A percentile compares a stretch with the other conserved stretches of the same genome.
Evolutionary conservation across 306 rosid genomes (phyloP).

Genomic region (Urtica urens): DNA sequence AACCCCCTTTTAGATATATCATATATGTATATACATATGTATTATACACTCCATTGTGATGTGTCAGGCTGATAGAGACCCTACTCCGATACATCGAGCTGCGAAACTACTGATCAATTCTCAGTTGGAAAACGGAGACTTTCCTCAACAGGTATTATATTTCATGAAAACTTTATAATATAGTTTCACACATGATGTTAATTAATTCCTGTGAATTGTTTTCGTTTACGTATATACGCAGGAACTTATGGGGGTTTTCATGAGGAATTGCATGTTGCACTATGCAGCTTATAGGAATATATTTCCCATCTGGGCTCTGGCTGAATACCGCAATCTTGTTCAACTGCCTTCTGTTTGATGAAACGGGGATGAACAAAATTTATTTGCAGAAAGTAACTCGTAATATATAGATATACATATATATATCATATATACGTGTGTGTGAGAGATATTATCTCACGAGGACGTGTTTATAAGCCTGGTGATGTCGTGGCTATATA

Average conservation of each 20-base stretch:
- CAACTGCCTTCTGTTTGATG: slow-evolving; percentile 24
- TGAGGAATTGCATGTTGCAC: background rate
- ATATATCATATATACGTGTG: too few relatives aligned
- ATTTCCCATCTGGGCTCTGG: slow-evolving; percentile 25
- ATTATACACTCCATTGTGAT: background rate
- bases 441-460: too few relatives aligned
- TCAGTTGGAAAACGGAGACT: slow-evolving; percentile 3
- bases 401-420: too few relatives aligned
- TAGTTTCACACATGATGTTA: background rate
- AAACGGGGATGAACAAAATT: too few relatives aligned
- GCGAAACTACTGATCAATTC: slow-evolving; percentile 1
- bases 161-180: background rate
- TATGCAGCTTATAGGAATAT: slow-evolving; percentile 20
- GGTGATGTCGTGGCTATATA: too few relatives aligned
- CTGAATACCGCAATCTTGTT: slow-evolving; percentile 38
- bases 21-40: too few relatives aligned
- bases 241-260: slow-evolving; percentile 1
- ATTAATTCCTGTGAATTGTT: background rate
- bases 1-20: too few relatives aligned
- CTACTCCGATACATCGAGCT: slow-evolving; percentile 1
- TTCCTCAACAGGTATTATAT: slow-evolving; percentile 1
- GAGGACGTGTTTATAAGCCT: too few relatives aligned
- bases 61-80: background rate
- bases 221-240: background rate
- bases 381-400: too few relatives aligned